These are phyloP conservation scores for Fallopia convolvulus DNA, from an alignment of 148 eudicot genomes.

Conservation along the genomic window DNA sequence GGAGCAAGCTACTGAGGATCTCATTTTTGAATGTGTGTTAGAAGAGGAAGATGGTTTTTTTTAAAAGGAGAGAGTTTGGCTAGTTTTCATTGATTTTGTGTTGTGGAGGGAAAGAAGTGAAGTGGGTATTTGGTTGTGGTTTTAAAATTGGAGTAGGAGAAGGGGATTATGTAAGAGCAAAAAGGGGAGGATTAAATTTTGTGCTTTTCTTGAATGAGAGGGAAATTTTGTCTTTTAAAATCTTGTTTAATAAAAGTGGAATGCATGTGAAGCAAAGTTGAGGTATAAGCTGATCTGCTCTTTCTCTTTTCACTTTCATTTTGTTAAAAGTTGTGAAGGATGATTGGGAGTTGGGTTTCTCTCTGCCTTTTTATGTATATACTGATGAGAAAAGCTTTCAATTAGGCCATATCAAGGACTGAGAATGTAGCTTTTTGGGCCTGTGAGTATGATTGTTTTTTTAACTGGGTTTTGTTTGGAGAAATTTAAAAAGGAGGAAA, in stretches of 20 bases:
- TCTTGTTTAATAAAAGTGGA: slow-evolving; percentile 43
- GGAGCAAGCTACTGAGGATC: slow-evolving; percentile 50
- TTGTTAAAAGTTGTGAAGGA: slow-evolving; percentile 20
- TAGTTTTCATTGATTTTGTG: neutral
- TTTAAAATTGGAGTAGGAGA: slow-evolving; percentile 15
- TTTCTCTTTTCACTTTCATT: slow-evolving; percentile 8
- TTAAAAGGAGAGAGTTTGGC: neutral
- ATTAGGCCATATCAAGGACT: neutral
- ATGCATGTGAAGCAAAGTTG: slow-evolving; percentile 81
- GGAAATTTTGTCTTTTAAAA: slow-evolving; percentile 1
- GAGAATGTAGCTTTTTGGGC: slow-evolving; percentile 4
- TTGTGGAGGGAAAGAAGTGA: slow-evolving; percentile 18
- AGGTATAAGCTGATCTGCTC: slow-evolving; percentile 11
- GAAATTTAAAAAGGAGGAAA: neutral
- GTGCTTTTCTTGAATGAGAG: slow-evolving; percentile 63
- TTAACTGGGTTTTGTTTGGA: neutral
- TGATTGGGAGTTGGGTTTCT: slow-evolving; percentile 18
- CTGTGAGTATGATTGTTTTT: slow-evolving; percentile 9
- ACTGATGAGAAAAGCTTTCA: slow-evolving; percentile 3
- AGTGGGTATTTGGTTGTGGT: slow-evolving; percentile 38
- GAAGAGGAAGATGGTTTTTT: slow-evolving; percentile 5
- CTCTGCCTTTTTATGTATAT: neutral
- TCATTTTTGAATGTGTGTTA: slow-evolving; percentile 30
- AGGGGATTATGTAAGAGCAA: slow-evolving; percentile 19
- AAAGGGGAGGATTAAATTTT: slow-evolving; percentile 21